Base-by-base conservation (phyloP, 305 asterid species). In the Rubia tinctorum region DNA sequence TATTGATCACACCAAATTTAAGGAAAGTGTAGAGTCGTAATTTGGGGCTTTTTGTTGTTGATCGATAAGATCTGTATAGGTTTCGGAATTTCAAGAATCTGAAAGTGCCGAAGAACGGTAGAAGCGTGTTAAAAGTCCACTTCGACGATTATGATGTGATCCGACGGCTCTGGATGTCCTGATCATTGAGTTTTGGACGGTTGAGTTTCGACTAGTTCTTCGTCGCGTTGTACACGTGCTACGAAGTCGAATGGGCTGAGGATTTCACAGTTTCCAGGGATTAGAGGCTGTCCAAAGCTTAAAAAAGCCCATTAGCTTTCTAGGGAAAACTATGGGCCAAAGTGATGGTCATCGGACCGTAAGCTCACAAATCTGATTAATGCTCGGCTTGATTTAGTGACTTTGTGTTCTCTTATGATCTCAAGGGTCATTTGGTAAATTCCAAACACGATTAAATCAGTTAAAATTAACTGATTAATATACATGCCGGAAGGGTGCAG, bases 11-110 rank as follows among this genome's bases (percentile, higher is more conserved):
- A 6, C 69, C 4, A 39, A 30, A 40, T 7, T 64, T 37, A 25
- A 34, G 9, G 4, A 53, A 5, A 18, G 9, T 23, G 51, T 11
- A 65, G 9, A 30, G 37, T 40, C 0, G n/a, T 44, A 51, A 51
- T 61, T 69, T 22, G 2, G 60, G 40, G 61, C 7, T 71, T 39
- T 3, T 60, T 6, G 44, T 64, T 64, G 8, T 39, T 66, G 69
- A 39, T 17, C 79, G 71, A 69, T 62, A 69, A 44, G 65, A 76
- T 47, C 79, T 69, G 69, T 15, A 66, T 13, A 22, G 43, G 23
- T n/a, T 39, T 71, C 49, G 61, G 7, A 18, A 13, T 37, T n/a
- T 27, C 5, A n/a, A 37, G 37, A 40, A 6, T 3, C 67, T 43
- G 23, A 17, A 34, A 30, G 30, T 30, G 7, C 8, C 49, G 12